Evolutionary conservation across 2,329 filamentous ascomycete genomes (phyloP).

Genomic region (Trichoderma koningiopsis): DNA sequence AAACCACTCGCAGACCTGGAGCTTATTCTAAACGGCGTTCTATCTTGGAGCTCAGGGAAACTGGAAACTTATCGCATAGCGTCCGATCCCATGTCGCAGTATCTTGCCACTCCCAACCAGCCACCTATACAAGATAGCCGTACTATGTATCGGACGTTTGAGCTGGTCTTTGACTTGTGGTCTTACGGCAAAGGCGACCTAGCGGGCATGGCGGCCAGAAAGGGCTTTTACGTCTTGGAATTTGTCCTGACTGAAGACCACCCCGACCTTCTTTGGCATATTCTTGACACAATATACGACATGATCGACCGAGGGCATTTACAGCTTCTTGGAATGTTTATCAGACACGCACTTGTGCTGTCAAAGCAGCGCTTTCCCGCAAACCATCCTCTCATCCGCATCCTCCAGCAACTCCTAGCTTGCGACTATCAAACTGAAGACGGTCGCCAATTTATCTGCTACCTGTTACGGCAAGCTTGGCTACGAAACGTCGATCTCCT

Average conservation of each 20-base stretch:
- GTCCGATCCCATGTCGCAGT: conserved; percentile 42
- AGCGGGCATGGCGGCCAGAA: conserved; percentile 42
- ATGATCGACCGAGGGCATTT: conserved; percentile 42
- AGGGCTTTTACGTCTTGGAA: conserved; percentile 41
- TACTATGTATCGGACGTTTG: conserved; percentile 45
- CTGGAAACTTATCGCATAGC: conserved; percentile 35
- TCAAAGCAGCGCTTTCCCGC: conserved; percentile 35
- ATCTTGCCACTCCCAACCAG: conserved; percentile 40
- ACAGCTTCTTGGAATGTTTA: conserved; percentile 39
- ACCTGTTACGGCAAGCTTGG: conserved; percentile 42
- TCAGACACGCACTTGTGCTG: conserved; percentile 38
- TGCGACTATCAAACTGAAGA: conserved; percentile 38
- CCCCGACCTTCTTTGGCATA: conserved; percentile 43
- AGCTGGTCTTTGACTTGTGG: conserved; percentile 44
- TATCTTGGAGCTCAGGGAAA: conserved; percentile 41
- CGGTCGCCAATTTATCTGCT: conserved; percentile 38
- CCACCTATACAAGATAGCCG: conserved; percentile 44
- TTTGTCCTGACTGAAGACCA: conserved; percentile 43
- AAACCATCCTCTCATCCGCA: conserved; percentile 40
- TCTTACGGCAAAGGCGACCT: conserved; percentile 40
- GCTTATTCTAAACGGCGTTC: conserved; percentile 39
- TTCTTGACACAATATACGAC: conserved; percentile 44
- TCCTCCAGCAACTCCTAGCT: conserved; percentile 37
- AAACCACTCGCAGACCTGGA: conserved; percentile 38
- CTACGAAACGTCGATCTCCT: conserved; percentile 42